Conservation (phyloP, 306 rosid species). For the Citrullus colocynthis region DNA sequence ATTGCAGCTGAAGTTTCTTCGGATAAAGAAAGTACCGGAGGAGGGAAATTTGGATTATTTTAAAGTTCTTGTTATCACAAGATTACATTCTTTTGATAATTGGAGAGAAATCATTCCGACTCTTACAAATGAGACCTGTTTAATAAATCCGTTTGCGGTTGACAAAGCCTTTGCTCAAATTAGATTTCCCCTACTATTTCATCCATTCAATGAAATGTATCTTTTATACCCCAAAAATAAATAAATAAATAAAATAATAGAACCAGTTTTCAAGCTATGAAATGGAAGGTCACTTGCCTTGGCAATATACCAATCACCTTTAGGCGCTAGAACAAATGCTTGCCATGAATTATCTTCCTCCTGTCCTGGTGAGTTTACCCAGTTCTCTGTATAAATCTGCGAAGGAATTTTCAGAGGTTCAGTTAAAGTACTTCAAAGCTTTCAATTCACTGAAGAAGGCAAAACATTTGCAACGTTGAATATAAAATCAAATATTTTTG, state of each 20-base stretch:
- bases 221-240: too few species aligned
- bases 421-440: neutral
- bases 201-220: too few species aligned
- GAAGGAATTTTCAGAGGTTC: neutral
- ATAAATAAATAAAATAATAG: neutral
- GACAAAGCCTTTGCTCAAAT: too few species aligned
- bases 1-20: too few species aligned
- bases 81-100: too few species aligned
- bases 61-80: too few species aligned
- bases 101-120: too few species aligned
- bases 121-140: too few species aligned
- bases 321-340: constrained; percentile 59
- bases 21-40: too few species aligned
- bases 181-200: too few species aligned
- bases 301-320: constrained; percentile 72
- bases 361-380: constrained; percentile 91
- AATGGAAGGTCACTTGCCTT: constrained; percentile 34
- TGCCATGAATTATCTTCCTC: constrained; percentile 87
- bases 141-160: too few species aligned
- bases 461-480: neutral
- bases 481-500: neutral
- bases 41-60: too few species aligned
- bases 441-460: neutral
- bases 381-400: constrained; percentile 86
- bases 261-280: neutral